Percentiles rank a stretch among this genome's conserved stretches.
These are phyloP conservation scores for Penicillium sp. DNA, from an alignment of 2,329 filamentous ascomycete genomes.

Conservation along the genomic window DNA sequence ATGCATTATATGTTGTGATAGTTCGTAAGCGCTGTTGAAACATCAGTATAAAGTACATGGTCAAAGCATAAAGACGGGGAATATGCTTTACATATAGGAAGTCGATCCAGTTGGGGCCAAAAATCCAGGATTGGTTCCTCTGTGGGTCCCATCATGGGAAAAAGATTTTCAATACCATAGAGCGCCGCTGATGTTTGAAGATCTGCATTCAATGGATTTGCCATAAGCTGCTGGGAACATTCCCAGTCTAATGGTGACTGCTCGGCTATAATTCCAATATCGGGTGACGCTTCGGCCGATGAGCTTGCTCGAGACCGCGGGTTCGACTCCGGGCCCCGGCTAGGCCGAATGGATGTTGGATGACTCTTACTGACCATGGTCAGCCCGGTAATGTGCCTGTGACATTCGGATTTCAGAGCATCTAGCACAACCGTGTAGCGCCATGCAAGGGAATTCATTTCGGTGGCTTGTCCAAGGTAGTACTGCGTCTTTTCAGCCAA, in stretches of 20 bases:
- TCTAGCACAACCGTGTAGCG: constrained; percentile 5
- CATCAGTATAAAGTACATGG: too few species aligned
- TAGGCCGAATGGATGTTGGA: background rate
- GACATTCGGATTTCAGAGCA: background rate
- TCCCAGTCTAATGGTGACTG: background rate
- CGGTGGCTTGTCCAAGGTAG: constrained; percentile 1
- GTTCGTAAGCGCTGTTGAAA: too few species aligned
- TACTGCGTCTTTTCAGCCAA: constrained; percentile 12
- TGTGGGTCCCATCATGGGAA: constrained; percentile 18
- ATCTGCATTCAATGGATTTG: background rate
- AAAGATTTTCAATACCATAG: constrained; percentile 19
- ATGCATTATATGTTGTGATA: too few species aligned
- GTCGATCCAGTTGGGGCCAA: constrained; percentile 29
- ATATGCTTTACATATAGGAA: constrained; percentile 24
- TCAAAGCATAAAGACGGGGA: background rate
- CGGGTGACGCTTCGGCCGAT: background rate
- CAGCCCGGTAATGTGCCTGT: background rate
- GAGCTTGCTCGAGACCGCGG: background rate
- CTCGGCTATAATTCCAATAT: background rate
- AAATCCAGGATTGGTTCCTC: constrained; percentile 25
- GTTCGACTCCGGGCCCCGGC: background rate
- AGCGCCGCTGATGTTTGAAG: background rate
- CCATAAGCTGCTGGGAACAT: background rate
- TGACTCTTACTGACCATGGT: background rate
- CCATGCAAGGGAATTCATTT: constrained; percentile 4